phyloP scores from a whole-genome alignment of 2,329 filamentous ascomycete genomes.

The Cytospora piceae region DNA sequence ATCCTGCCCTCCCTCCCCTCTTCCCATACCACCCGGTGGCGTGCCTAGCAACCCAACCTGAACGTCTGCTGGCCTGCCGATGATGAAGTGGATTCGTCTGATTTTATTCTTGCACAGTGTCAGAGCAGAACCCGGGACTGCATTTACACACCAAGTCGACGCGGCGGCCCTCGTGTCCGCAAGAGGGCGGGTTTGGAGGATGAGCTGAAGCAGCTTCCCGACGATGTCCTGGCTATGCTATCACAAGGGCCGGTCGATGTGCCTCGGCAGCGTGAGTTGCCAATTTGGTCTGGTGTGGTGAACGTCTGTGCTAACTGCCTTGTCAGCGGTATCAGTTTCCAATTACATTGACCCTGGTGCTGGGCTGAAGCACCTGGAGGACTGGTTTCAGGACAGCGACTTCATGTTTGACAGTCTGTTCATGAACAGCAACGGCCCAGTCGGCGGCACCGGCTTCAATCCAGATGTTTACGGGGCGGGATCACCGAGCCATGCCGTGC shows the following conservation, averaged over 20 bases:
- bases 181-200: conserved; percentile 40
- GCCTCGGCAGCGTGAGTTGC: conserved; percentile 39
- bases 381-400: conserved; percentile 51
- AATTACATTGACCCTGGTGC: conserved; percentile 52
- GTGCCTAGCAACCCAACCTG: conserved; percentile 11
- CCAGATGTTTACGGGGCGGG: conserved; percentile 18
- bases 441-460: conserved; percentile 5
- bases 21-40: neutral
- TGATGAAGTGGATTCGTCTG: conserved; percentile 7
- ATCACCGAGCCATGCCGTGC: conserved; percentile 29
- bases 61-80: neutral
- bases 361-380: conserved; percentile 50
- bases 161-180: conserved; percentile 48
- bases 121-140: conserved; percentile 46
- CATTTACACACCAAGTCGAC: conserved; percentile 48
- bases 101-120: conserved; percentile 38
- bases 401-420: conserved; percentile 52
- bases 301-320: conserved; percentile 13
- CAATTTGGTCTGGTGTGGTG: neutral
- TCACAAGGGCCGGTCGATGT: conserved; percentile 38
- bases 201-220: conserved; percentile 33
- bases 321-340: conserved; percentile 41
- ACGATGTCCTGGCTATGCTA: conserved; percentile 29
- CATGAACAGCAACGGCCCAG: conserved; percentile 30
- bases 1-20: neutral